Conservation (phyloP, 306 rosid genomes). For the Acacia crassicarpa region DNA sequence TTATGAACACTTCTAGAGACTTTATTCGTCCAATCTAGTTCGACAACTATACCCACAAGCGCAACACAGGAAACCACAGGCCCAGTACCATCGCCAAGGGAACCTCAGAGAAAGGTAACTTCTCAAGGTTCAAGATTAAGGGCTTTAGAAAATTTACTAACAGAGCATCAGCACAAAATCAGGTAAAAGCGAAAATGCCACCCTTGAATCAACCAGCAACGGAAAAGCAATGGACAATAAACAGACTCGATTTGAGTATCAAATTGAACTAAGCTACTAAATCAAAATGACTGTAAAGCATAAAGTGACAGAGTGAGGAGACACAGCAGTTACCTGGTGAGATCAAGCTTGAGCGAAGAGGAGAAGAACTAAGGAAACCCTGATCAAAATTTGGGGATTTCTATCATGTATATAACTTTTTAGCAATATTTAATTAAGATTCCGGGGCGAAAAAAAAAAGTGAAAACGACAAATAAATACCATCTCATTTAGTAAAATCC, state of each 20-base stretch:
- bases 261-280: background rate
- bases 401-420: background rate
- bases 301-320: slow-evolving; percentile 18
- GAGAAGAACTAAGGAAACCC: background rate
- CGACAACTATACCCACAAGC: background rate
- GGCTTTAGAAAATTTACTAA: background rate
- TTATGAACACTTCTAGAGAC: background rate
- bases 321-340: background rate
- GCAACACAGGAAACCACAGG: background rate
- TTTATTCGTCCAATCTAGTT: background rate
- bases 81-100: background rate
- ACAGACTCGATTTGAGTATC: background rate
- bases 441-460: background rate
- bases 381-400: background rate
- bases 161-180: background rate
- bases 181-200: background rate
- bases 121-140: background rate
- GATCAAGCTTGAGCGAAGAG: background rate
- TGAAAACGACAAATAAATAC: too few relatives aligned
- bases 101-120: background rate
- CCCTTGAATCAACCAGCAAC: background rate
- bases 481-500: too few relatives aligned
- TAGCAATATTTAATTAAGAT: background rate
- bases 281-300: background rate
- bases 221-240: background rate